phyloP scores from a whole-genome alignment of 345 rosid species.

The Syzygium aromaticum region DNA sequence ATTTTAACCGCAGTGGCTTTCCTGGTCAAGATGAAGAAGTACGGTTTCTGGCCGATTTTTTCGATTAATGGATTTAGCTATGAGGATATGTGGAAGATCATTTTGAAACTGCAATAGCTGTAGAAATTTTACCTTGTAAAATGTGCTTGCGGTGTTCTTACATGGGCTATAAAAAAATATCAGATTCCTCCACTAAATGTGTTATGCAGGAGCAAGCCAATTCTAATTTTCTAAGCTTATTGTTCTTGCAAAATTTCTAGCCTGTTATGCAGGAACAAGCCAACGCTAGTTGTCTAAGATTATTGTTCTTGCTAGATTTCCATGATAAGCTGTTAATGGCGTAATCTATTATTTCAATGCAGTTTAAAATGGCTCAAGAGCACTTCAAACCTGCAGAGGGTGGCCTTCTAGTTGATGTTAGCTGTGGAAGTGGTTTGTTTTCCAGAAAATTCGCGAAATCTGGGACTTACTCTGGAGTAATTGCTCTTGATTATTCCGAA shows the following conservation, averaged over 20 bases:
- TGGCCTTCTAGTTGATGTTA: conserved; percentile 81
- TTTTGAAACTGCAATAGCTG: not conserved
- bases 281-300: not conserved
- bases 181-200: not conserved
- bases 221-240: not conserved
- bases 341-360: conserved; percentile 12
- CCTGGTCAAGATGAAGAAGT: conserved; percentile 98
- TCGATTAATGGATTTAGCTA: not conserved
- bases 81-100: not conserved
- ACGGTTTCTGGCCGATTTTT: not conserved
- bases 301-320: not conserved
- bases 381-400: conserved; percentile 70
- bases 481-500: conserved; percentile 93
- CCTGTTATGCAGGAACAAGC: not conserved
- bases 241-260: not conserved
- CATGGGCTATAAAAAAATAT: not conserved
- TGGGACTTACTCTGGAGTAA: conserved; percentile 57
- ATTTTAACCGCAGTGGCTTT: conserved; percentile 63
- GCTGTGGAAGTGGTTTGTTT: conserved; percentile 95
- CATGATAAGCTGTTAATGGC: not conserved
- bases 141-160: not conserved
- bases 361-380: conserved; percentile 92
- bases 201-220: not conserved
- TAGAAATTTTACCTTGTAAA: not conserved
- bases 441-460: conserved; percentile 80